Evolutionary conservation across 768 basidiomycete genomes (phyloP), one percentile per base, ranked within the genome.

Genomic region (Amanita rubescens): DNA sequence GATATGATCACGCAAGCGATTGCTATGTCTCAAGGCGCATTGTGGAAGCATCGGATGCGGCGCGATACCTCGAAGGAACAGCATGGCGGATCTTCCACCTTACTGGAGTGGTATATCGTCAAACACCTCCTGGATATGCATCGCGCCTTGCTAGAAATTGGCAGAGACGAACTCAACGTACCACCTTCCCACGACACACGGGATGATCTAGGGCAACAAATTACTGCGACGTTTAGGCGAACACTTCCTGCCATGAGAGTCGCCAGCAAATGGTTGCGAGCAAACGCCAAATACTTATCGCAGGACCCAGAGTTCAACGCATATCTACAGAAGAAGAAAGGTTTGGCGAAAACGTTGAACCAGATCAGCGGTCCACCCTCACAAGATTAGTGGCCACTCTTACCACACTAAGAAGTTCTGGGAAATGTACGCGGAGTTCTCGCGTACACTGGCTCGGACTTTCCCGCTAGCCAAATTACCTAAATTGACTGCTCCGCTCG

Each of bases 171-270:
- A 60, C 75, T 92, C 11, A 69, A 74, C 47, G 79, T 79, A 30
- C 71, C 75, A 0, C 76, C 79, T 8, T 72, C 80, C 10, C 71
- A 77, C 58, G 84, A 85, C 55, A 71, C 64, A 3, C 70, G 71
- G 24, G 77, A 75, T 34, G 82, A 85, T 63, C 73, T 92, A 11
- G 89, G 88, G 4, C 85, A 87, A 65, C 77, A 79, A 20, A 96
- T 99, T 62, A 87, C 88, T 1, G 94, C 94, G 1, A 77, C 80
- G 11, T 87, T 97, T 56, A 77, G 95, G 45, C 79, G 96, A 25
- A 85, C 87, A 5, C 72, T 98, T 5, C 94, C 94, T 4, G 85
- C 90, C 5, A 71, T 98, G 32, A 82, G 95, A 17, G 84, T 97
- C 52, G 82, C 86, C 4, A 85, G 84, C 62, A 94, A 93, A 65